Percentiles rank a stretch among this genome's conserved stretches.
Conservation (phyloP, 345 rosid genomes). For the Citrus glauca region DNA sequence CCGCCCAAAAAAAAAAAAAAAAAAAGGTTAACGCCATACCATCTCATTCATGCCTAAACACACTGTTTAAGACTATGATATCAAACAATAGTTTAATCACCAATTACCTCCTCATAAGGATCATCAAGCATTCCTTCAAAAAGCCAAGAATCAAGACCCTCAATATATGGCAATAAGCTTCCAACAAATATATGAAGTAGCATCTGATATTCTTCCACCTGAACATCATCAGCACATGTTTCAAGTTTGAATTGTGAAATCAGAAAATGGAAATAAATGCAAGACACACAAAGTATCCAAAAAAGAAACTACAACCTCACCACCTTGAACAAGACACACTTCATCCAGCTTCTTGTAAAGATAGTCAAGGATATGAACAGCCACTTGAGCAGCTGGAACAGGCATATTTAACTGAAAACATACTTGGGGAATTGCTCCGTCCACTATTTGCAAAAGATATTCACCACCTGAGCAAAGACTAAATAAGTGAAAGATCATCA, state of each 20-base stretch:
- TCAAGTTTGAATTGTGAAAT: conserved; percentile 5
- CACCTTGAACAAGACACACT: conserved; percentile 82
- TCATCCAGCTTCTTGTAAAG: conserved; percentile 76
- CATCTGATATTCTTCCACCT: conserved; percentile 83
- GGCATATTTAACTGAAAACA: conserved; percentile 49
- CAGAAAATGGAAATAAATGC: conserved; percentile 11
- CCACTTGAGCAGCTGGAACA: conserved; percentile 55
- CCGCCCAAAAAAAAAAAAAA: neutral
- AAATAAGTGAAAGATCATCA: conserved; percentile 30
- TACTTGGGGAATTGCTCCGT: conserved; percentile 59
- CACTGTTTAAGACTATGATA: conserved; percentile 2
- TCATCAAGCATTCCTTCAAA: conserved; percentile 86
- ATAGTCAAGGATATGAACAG: conserved; percentile 70
- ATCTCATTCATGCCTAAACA: neutral
- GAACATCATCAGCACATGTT: conserved; percentile 30
- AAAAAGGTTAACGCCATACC: neutral
- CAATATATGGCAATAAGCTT: conserved; percentile 69
- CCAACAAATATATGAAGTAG: conserved; percentile 76
- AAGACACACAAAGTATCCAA: conserved; percentile 5
- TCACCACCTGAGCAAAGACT: conserved; percentile 77
- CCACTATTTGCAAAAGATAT: conserved; percentile 61
- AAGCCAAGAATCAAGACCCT: conserved; percentile 87
- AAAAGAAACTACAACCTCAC: conserved; percentile 67
- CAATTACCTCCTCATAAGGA: conserved; percentile 86
- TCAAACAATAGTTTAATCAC: conserved; percentile 9